Conservation (phyloP, 129 eudicot species). For the Arctium minus region DNA sequence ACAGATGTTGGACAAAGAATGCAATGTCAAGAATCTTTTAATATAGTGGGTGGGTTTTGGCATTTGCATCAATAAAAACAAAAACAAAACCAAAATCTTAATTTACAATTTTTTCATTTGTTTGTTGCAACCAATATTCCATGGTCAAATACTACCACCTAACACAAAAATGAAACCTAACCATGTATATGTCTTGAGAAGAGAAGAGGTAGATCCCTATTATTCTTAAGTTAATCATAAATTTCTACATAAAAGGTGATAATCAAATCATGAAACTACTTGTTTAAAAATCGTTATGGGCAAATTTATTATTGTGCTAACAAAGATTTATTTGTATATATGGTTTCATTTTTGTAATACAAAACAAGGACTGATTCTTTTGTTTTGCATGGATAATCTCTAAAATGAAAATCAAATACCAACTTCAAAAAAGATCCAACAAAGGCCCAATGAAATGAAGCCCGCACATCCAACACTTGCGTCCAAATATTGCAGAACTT, state of each 20-base stretch:
- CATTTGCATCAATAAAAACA: background rate
- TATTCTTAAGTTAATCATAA: no score
- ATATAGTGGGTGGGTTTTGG: background rate
- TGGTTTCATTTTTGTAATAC: background rate
- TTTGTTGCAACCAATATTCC: background rate
- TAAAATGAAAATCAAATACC: no score
- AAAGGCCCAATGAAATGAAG: background rate
- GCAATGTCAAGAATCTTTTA: background rate
- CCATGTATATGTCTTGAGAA: background rate
- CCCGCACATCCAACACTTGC: background rate
- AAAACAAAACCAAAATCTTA: background rate
- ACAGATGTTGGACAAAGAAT: background rate
- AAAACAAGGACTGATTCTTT: background rate
- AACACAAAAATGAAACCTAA: background rate
- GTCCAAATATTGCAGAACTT: background rate
- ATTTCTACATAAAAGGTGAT: background rate
- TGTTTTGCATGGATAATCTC: no score
- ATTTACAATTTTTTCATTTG: background rate
- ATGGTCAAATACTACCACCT: background rate
- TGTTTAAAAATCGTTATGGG: no score
- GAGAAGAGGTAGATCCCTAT: background rate
- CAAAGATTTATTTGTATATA: no score
- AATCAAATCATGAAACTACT: background rate
- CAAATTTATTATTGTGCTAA: no score
- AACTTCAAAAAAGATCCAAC: background rate